A percentile compares a stretch with the other conserved stretches of the same genome.
phyloP scores from a whole-genome alignment of 192 early-diverging fungal species.

The Spizellomyces sp. region DNA sequence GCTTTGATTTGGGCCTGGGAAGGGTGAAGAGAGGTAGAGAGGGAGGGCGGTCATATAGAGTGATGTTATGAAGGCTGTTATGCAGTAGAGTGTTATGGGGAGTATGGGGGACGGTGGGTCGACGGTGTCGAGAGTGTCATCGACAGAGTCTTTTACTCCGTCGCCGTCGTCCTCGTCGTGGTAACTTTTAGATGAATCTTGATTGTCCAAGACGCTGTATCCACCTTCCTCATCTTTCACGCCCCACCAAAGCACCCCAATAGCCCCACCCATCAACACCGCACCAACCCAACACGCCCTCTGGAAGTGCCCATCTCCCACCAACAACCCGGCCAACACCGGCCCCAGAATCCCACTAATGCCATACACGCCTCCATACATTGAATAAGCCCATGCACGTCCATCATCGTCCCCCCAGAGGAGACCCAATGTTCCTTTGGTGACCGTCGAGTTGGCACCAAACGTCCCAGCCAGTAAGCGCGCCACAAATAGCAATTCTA shows the following conservation, averaged over 20 bases:
- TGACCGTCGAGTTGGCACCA: slow-evolving; percentile 49
- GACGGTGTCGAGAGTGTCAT: no score
- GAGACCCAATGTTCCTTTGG: slow-evolving; percentile 52
- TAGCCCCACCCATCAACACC: slow-evolving; percentile 9
- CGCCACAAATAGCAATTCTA: slow-evolving; percentile 27
- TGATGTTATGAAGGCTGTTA: slow-evolving; percentile 49
- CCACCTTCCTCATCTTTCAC: background rate
- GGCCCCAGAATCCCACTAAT: slow-evolving; percentile 47
- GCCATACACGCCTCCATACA: slow-evolving; percentile 51
- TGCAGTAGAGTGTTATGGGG: slow-evolving; percentile 43
- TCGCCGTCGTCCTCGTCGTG: slow-evolving; percentile 2
- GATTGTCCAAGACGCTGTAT: background rate
- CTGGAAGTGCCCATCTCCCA: slow-evolving; percentile 18
- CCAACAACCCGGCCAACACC: slow-evolving; percentile 37
- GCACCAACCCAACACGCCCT: slow-evolving; percentile 23
- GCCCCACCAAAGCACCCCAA: background rate
- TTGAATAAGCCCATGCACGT: slow-evolving; percentile 47
- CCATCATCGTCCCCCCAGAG: slow-evolving; percentile 32
- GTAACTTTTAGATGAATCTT: background rate
- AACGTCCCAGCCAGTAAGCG: slow-evolving; percentile 51
- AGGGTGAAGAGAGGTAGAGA: slow-evolving; percentile 42
- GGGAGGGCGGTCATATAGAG: slow-evolving; percentile 41
- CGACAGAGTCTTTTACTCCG: background rate
- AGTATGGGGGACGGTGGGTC: background rate
- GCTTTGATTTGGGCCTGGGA: slow-evolving; percentile 31